These are phyloP conservation scores for Kazachstania kunashirensis DNA, from an alignment of 805 yeast species.

Conservation along the genomic window DNA sequence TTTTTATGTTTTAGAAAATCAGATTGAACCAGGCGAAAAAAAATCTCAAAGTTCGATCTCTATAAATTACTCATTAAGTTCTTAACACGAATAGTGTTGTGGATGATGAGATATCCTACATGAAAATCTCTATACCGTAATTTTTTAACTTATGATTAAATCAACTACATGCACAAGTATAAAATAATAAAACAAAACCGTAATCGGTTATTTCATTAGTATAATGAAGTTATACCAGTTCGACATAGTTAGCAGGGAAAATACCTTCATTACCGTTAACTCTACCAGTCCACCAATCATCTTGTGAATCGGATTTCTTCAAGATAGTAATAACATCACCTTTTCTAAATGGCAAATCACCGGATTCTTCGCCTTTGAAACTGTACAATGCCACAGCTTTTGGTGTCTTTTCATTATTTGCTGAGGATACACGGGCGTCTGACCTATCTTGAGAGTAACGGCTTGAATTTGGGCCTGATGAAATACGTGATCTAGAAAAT, in stretches of 20 bases:
- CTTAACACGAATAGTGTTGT: too few relatives aligned
- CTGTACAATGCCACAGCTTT: constrained; percentile 87
- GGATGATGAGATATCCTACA: too few relatives aligned
- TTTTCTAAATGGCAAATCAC: constrained; percentile 85
- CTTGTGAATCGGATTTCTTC: constrained; percentile 77
- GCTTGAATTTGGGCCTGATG: constrained; percentile 31
- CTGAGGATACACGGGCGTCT: constrained; percentile 8
- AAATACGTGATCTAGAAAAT: constrained; percentile 30
- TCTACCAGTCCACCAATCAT: constrained; percentile 99
- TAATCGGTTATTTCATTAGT: not conserved
- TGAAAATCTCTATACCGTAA: too few relatives aligned
- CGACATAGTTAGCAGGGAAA: constrained; percentile 97
- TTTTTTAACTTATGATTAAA: too few relatives aligned
- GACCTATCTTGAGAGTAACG: constrained; percentile 3
- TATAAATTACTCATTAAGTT: too few relatives aligned
- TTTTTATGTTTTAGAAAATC: too few relatives aligned
- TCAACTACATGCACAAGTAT: too few relatives aligned
- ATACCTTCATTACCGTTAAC: constrained; percentile 80
- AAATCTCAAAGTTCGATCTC: too few relatives aligned
- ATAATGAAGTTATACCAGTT: constrained; percentile 35
- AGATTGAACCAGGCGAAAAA: too few relatives aligned
- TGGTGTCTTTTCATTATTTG: constrained; percentile 32
- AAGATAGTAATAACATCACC: constrained; percentile 87
- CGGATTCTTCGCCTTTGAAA: constrained; percentile 86
- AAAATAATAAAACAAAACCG: too few relatives aligned